Percentiles rank a stretch among this genome's conserved stretches.
Evolutionary conservation across 139 green algal genomes (phyloP).

Genomic region (Chlamydomonas incerta): DNA sequence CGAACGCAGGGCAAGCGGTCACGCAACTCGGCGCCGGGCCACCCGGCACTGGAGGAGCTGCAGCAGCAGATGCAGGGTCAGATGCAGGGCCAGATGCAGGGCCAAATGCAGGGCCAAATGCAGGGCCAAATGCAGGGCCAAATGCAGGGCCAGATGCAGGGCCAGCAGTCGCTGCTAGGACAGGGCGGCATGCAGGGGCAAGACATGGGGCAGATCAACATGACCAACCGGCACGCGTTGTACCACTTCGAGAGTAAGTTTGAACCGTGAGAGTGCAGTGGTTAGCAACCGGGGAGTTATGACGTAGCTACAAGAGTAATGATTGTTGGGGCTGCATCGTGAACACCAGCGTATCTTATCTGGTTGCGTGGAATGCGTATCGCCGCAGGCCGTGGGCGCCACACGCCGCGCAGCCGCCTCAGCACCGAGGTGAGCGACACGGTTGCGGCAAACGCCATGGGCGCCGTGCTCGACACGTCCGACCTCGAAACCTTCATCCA

Average conservation of each 20-base stretch:
- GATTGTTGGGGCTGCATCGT: no score
- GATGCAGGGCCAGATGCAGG: slow-evolving; percentile 1
- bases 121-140: background rate
- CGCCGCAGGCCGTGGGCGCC: slow-evolving; percentile 35
- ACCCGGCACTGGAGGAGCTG: slow-evolving; percentile 26
- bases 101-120: slow-evolving; percentile 1
- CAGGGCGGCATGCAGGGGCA: background rate
- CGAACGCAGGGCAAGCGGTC: slow-evolving; percentile 41
- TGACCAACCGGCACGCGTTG: slow-evolving; percentile 1
- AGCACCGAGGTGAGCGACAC: slow-evolving; percentile 16
- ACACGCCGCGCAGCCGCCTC: slow-evolving; percentile 34
- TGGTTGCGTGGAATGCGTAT: no score
- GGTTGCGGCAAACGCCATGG: background rate
- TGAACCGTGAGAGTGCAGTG: background rate
- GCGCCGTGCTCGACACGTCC: slow-evolving; percentile 23
- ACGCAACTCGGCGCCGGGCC: background rate
- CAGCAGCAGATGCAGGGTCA: slow-evolving; percentile 7
- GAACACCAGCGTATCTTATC: no score
- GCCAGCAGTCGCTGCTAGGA: background rate
- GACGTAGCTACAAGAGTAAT: no score
- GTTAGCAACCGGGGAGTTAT: no score
- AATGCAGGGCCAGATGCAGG: slow-evolving; percentile 4
- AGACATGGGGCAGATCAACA: background rate
- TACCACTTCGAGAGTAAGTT: slow-evolving; percentile 48
- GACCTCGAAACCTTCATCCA: slow-evolving; percentile 39